Evolutionary conservation across 176 grass and related monocot species (phyloP), one percentile per base, ranked within the genome.

Genomic region (Musa itinerans): DNA sequence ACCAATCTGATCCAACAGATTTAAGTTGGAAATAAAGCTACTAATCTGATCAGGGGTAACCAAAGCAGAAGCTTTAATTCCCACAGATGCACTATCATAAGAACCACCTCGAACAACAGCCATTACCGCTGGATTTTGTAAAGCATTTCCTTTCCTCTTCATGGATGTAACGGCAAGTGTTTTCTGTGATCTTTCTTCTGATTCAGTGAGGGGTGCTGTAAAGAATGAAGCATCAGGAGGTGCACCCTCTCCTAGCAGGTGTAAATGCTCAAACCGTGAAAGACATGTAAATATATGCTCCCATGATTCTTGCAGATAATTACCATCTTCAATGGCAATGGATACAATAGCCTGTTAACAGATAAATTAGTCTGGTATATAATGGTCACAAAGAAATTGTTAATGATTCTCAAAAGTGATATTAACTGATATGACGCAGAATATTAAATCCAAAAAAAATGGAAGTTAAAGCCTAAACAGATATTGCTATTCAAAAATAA

Each of bases 251-350:
- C 90, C 95, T 77, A 98, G 88, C 53, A 98, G 77, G 78, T 98
- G 95, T 69, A 98, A 87, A 80, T 98, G 90, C 74, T 98, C 95
- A 70, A 98, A 98, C 76, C 95, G 80, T 53, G 95, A 98, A 75
- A 98, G 87, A 82, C 95, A 98, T 66, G 88, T 94, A 74, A 98
- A 78, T 75, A 98, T 85, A 65, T 98, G 95, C 59, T 98, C 95
- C 95, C 95, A 98, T 54, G 90, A 85, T 78, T 98, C 95, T 71
- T 94, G 95, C 68, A 98, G 83, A 73, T 91, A 94, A 81, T 98
- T 80, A 19, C 86, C 95, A 83, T 98, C 95, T 89, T 91, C 88
- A 22, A 98, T 91, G 72, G 90, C 95, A 5, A 90, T 94, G n/a
- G 91, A 91, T 87, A 98, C 89, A 74, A 98, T 98, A 87, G 95